phyloP scores from a whole-genome alignment of 306 rosid species.

The Mimosa pudica region DNA sequence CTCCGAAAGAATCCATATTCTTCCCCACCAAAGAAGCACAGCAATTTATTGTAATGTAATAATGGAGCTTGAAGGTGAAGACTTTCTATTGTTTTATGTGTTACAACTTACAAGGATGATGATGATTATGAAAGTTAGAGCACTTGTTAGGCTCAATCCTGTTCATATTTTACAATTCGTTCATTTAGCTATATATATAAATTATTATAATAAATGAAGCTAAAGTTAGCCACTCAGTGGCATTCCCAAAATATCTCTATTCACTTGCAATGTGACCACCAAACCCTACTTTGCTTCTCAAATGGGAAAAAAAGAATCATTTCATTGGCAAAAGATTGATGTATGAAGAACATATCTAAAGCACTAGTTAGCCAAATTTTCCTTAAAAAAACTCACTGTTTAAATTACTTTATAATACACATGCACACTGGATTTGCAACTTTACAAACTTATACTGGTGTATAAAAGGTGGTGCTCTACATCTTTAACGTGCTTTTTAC shows the following conservation, averaged over 20 bases:
- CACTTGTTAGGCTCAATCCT: background rate
- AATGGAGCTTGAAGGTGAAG: constrained; percentile 23
- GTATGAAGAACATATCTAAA: constrained; percentile 8
- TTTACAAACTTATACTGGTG: constrained; percentile 34
- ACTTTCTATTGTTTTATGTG: background rate
- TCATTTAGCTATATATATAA: background rate
- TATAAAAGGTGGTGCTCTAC: constrained; percentile 18
- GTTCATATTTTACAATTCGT: constrained; percentile 12
- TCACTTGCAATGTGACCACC: constrained; percentile 24
- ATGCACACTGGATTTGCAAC: constrained; percentile 15
- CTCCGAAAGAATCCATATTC: constrained; percentile 20
- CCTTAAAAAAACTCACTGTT: constrained; percentile 3
- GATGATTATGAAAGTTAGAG: background rate
- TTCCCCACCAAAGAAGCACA: constrained; percentile 15
- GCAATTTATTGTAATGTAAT: constrained; percentile 9
- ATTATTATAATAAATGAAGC: background rate
- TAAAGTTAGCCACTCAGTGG: constrained; percentile 9
- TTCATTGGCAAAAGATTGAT: background rate
- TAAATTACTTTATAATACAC: constrained; percentile 16
- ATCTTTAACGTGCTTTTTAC: constrained; percentile 20
- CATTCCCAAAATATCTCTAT: background rate
- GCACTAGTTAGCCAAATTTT: constrained; percentile 16
- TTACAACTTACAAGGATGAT: too few species aligned
- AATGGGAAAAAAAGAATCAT: background rate
- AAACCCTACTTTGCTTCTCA: constrained; percentile 28